These are phyloP conservation scores for Carex cristatella DNA, from an alignment of 176 grass and related monocot genomes.

Conservation along the genomic window DNA sequence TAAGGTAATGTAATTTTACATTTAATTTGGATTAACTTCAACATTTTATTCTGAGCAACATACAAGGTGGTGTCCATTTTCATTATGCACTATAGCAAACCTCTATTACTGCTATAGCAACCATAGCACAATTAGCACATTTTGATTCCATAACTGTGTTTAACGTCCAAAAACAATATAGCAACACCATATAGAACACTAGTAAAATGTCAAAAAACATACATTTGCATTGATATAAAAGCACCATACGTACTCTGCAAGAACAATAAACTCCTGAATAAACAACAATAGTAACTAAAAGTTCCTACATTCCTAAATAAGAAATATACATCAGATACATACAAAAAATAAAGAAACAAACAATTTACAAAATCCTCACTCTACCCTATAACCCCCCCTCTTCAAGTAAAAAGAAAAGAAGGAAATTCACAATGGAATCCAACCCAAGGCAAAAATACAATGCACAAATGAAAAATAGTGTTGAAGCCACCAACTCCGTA, in stretches of 20 bases:
- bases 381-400: background rate
- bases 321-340: conserved; percentile 7
- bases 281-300: background rate
- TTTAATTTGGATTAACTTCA: no score
- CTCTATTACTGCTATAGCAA: no score
- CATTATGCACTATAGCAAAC: no score
- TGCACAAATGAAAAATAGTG: background rate
- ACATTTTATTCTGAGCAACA: no score
- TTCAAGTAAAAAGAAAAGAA: background rate
- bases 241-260: background rate
- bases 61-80: no score
- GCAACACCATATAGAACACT: background rate
- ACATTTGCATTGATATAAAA: background rate
- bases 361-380: background rate
- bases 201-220: background rate
- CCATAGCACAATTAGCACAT: no score
- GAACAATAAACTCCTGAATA: background rate
- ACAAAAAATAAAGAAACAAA: background rate
- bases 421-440: conserved; percentile 2
- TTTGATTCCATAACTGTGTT: no score
- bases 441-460: conserved; percentile 2
- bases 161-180: no score
- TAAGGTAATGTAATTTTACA: no score
- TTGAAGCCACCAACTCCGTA: background rate
- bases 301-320: background rate